Evolutionary conservation across 2,329 filamentous ascomycete species (phyloP), one percentile per base, ranked within the genome.

Genomic region (Phyllosticta citribraziliensis): DNA sequence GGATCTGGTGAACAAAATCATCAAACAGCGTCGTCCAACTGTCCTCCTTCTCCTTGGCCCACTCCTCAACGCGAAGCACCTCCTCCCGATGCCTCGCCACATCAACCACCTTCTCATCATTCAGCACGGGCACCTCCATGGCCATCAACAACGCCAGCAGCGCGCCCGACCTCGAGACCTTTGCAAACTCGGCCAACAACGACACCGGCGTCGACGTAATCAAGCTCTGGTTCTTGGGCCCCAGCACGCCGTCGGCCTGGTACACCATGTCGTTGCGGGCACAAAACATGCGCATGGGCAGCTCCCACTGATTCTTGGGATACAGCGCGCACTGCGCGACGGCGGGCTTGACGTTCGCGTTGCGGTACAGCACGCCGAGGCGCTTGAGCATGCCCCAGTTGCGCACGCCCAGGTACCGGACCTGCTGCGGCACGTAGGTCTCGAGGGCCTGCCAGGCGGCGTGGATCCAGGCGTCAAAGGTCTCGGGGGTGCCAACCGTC

Each of bases 251-350:
- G 69, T 85, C 85, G 52, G 77, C 78, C 67, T 86, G 80, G 63
- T 84, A 86, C 22, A 79, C 70, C 55, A 86, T 82, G 1, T 71
- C 72, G 12, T 81, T 73, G 47, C 80, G 74, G 5, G 68, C 70
- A 67, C 83, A 86, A 68, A 82, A 83, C 0, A 75, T 73, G 22
- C 88, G 81, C 17, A 92, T 72, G 0, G 76, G 73, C 0, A 76
- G 74, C 64, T 92, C 89, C 66, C 82, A 88, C 2, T 70, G 68
- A 0, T 84, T 87, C 2, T 75, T 73, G 1, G 75, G 72, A 68
- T 86, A 82, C 73, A 94, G 90, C 1, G 88, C 82, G 68, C 94
- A 93, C 74, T 94, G 89, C 5, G 92, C 85, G 1, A 91, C 80
- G 1, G 81, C 77, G 0, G 83, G 84, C 65, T 80, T 82, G 66